Percentiles rank a stretch among this genome's conserved stretches.
Evolutionary conservation across 306 rosid genomes (phyloP).

Genomic region (Vigna reflexopilosa): DNA sequence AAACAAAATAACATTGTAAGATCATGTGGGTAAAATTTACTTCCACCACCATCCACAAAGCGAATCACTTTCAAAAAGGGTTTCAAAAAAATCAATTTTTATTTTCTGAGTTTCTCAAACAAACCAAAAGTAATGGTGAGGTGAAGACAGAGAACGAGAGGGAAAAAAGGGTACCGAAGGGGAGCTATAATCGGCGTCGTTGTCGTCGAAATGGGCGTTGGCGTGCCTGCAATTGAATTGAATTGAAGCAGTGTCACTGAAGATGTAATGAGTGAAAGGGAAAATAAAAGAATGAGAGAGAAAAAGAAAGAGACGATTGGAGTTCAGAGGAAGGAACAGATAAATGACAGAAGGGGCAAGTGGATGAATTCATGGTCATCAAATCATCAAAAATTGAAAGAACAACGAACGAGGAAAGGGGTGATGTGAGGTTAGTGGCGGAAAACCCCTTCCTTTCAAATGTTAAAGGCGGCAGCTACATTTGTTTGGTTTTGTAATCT

Average conservation of each 20-base stretch:
- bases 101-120: neutral
- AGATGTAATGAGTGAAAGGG: constrained; percentile 7
- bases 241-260: neutral
- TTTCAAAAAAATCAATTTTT: constrained; percentile 7
- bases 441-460: constrained; percentile 30
- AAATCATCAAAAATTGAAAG: constrained; percentile 17
- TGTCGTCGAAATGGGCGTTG: constrained; percentile 70
- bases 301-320: constrained; percentile 55
- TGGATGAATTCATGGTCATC: constrained; percentile 36
- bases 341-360: constrained; percentile 69
- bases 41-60: constrained; percentile 8
- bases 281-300: neutral
- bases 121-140: neutral
- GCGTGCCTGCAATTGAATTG: constrained; percentile 68
- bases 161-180: constrained; percentile 42
- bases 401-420: neutral
- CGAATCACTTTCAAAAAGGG: neutral
- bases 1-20: constrained; percentile 25
- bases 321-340: constrained; percentile 63
- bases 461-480: neutral
- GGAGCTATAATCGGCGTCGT: constrained; percentile 24
- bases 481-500: neutral
- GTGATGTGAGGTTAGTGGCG: neutral
- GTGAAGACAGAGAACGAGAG: neutral
- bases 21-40: neutral